Percentiles rank a stretch among this genome's conserved stretches.
Evolutionary conservation across 2,329 filamentous ascomycete genomes (phyloP).

Genomic region (Apiospora arundinis): DNA sequence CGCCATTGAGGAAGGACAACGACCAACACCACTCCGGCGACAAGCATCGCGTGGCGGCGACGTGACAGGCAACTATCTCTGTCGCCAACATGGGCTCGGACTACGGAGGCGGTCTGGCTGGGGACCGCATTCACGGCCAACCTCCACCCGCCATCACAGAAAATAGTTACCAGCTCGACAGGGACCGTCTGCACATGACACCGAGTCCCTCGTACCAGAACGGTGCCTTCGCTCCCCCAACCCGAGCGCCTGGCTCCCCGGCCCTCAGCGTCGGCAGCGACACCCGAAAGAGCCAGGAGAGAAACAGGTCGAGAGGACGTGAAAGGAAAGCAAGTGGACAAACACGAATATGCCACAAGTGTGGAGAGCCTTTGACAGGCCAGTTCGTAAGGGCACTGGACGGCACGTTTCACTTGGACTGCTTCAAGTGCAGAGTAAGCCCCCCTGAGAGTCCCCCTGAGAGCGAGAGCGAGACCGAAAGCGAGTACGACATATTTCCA

Average conservation of each 20-base stretch:
- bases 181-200: slow-evolving; percentile 41
- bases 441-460: slow-evolving; percentile 38
- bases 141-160: slow-evolving; percentile 36
- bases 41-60: slow-evolving; percentile 19
- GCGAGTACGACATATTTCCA: neutral
- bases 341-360: slow-evolving; percentile 79
- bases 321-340: slow-evolving; percentile 65
- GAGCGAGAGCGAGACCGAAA: slow-evolving; percentile 1
- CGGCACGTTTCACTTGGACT: slow-evolving; percentile 95
- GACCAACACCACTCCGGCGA: slow-evolving; percentile 7
- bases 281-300: slow-evolving; percentile 60
- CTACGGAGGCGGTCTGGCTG: slow-evolving; percentile 42
- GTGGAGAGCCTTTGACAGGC: slow-evolving; percentile 83
- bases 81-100: slow-evolving; percentile 39
- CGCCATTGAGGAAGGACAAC: slow-evolving; percentile 17
- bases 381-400: slow-evolving; percentile 95
- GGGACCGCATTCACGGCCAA: slow-evolving; percentile 41
- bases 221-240: slow-evolving; percentile 38
- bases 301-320: slow-evolving; percentile 61
- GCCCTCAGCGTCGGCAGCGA: slow-evolving; percentile 49
- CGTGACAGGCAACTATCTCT: slow-evolving; percentile 9
- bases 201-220: slow-evolving; percentile 41
- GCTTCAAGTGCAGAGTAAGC: slow-evolving; percentile 93
- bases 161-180: slow-evolving; percentile 39
- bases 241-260: slow-evolving; percentile 44